Percentiles rank a stretch among this genome's conserved stretches.
These are phyloP conservation scores for Coprinopsis sp. DNA, from an alignment of 768 basidiomycete species.

Conservation along the genomic window DNA sequence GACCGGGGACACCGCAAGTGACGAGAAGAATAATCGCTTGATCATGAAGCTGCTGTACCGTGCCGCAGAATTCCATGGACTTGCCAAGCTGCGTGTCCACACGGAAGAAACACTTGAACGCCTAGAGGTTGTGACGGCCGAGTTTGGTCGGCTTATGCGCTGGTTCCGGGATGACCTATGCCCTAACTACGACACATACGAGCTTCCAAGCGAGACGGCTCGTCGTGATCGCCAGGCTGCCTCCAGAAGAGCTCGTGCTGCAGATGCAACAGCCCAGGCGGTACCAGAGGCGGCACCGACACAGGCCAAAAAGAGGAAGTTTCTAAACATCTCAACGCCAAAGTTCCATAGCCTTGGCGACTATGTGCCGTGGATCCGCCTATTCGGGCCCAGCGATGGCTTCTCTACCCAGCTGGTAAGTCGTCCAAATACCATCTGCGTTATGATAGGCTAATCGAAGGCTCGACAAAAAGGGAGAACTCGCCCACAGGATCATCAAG, in stretches of 20 bases:
- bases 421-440: background rate
- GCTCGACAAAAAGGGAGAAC: constrained; percentile 35
- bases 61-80: constrained; percentile 28
- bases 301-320: constrained; percentile 24
- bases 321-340: constrained; percentile 28
- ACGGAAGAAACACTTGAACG: constrained; percentile 20
- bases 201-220: constrained; percentile 34
- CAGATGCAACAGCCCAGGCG: constrained; percentile 20
- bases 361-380: constrained; percentile 24
- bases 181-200: constrained; percentile 22
- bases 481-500: constrained; percentile 37
- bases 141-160: constrained; percentile 26
- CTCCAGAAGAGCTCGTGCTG: constrained; percentile 21
- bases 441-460: background rate
- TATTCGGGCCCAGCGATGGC: constrained; percentile 33
- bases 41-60: constrained; percentile 24
- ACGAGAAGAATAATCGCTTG: too few species aligned
- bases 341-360: constrained; percentile 38
- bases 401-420: constrained; percentile 38
- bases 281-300: constrained; percentile 27
- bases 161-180: constrained; percentile 27
- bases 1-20: too few species aligned
- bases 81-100: constrained; percentile 31
- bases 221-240: constrained; percentile 20
- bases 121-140: constrained; percentile 21